phyloP scores from a whole-genome alignment of 305 asterid genomes.

The Fraxinus platypoda region DNA sequence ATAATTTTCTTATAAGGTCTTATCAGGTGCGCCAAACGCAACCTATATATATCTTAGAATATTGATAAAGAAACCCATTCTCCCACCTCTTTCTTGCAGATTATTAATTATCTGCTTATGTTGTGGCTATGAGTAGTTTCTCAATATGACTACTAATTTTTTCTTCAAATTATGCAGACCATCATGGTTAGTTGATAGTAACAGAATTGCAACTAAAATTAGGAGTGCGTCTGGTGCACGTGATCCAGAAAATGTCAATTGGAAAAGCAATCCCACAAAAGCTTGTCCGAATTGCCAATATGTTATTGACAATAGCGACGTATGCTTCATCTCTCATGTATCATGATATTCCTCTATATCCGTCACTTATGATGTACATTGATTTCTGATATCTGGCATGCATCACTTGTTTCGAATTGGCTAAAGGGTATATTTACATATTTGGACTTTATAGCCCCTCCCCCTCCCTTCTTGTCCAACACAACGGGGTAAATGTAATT shows the following conservation, averaged over 20 bases:
- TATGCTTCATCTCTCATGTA: slow-evolving; percentile 29
- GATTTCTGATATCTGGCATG: neutral
- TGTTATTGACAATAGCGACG: slow-evolving; percentile 74
- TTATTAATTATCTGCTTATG: neutral
- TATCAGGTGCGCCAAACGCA: neutral
- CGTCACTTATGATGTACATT: neutral
- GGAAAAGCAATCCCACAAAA: slow-evolving; percentile 86
- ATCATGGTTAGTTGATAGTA: slow-evolving; percentile 83
- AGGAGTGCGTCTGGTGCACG: slow-evolving; percentile 68
- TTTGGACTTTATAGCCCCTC: neutral
- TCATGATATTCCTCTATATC: slow-evolving; percentile 5
- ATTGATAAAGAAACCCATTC: neutral
- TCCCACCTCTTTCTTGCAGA: neutral
- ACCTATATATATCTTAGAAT: neutral
- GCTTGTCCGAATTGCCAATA: slow-evolving; percentile 80
- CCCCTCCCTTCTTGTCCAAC: neutral
- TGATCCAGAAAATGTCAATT: slow-evolving; percentile 50
- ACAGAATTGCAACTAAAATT: slow-evolving; percentile 81
- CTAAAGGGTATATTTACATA: neutral
- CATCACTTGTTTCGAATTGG: neutral
- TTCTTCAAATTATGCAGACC: slow-evolving; percentile 43
- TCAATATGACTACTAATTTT: neutral
- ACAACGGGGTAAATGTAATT: neutral
- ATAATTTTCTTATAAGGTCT: neutral
- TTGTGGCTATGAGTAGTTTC: neutral